Percentiles rank a stretch among this genome's conserved stretches.
Evolutionary conservation across 129 eudicot genomes (phyloP).

Genomic region (Oenanthe sinensis): DNA sequence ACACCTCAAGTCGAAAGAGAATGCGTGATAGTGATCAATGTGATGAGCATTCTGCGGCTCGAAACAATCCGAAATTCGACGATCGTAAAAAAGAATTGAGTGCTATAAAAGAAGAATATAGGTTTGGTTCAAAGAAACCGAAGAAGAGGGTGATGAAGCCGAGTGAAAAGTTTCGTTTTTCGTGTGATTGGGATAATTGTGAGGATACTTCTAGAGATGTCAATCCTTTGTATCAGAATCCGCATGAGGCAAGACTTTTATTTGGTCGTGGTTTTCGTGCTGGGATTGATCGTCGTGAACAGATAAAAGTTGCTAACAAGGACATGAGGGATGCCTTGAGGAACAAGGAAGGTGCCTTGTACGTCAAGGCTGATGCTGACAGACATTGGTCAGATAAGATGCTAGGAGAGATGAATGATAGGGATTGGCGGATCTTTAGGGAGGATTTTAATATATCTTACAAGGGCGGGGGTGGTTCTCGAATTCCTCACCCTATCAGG

Average conservation of each 20-base stretch:
- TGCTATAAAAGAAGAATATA: too few relatives aligned
- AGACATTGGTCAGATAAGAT: slow-evolving; percentile 7
- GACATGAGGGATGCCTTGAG: slow-evolving; percentile 5
- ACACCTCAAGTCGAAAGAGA: too few relatives aligned
- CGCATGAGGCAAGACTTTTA: neutral
- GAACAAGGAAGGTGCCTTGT: neutral
- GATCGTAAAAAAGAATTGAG: too few relatives aligned
- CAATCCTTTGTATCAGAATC: slow-evolving; percentile 8
- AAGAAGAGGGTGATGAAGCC: slow-evolving; percentile 7
- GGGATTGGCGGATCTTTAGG: slow-evolving; percentile 8
- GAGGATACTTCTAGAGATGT: slow-evolving; percentile 7
- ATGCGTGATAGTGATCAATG: too few relatives aligned
- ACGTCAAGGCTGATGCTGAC: neutral
- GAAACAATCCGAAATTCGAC: too few relatives aligned
- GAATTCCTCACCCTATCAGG: too few relatives aligned
- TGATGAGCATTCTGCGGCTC: too few relatives aligned
- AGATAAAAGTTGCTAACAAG: slow-evolving; percentile 3
- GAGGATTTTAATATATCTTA: slow-evolving; percentile 8
- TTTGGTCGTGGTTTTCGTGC: slow-evolving; percentile 5
- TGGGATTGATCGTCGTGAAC: slow-evolving; percentile 2
- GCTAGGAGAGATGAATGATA: slow-evolving; percentile 6
- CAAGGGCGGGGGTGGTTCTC: neutral
- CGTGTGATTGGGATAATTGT: slow-evolving; percentile 7
- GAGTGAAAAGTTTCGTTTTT: slow-evolving; percentile 9
- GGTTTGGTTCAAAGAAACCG: neutral